Base-by-base conservation (phyloP, 495 filamentous ascomycete genomes). In the Sphaerosporella brunnea region DNA sequence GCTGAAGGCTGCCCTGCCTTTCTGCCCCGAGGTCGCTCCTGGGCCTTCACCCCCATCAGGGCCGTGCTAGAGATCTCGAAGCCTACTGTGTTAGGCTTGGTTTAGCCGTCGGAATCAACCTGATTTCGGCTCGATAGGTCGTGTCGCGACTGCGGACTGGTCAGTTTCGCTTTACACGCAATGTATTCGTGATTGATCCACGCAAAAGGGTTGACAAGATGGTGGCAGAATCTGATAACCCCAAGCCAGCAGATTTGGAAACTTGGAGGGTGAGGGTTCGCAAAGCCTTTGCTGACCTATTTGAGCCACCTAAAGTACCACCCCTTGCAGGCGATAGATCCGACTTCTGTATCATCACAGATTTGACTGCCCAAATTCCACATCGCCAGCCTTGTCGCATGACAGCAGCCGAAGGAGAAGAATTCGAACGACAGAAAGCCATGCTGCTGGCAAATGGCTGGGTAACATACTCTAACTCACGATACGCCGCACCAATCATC, bases 401-500 rank as follows among this genome's bases (percentile, higher is more conserved):
- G 5, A 7, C 28, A 13, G 28, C 28, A 7, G 5, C 28, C 13
- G 28, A 32, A 32, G 7, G 28, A 5, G 28, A 7, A 13, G 7
- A 32, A 13, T 32, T 32, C 28, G 28, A 32, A 32, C 5, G 5
- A 7, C 28, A 32, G 28, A 32, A 7, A 7, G 5, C 7, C 28
- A 32, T 7, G 13, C 13, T 32, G 2, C 4, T 47, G 16, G 44
- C 23, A 11, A 47, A 36, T 19, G 44, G 44, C 13, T 47, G 23
- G 44, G 1, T 36, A 9, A 7, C 23, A n/a, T 1, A 15, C 23
- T 8, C 11, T n/a, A 11, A 13, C 1, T 47, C 60, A 0, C 50
- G 47, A 0, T 56, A 38, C 3, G 23, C 52, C 0, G 56, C 59
- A 0, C n/a, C n/a, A n/a, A n/a, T n/a, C n/a, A n/a, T n/a, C n/a